Evolutionary conservation across 176 grass and related monocot genomes (phyloP).

Genomic region (Aegilops tauschii): DNA sequence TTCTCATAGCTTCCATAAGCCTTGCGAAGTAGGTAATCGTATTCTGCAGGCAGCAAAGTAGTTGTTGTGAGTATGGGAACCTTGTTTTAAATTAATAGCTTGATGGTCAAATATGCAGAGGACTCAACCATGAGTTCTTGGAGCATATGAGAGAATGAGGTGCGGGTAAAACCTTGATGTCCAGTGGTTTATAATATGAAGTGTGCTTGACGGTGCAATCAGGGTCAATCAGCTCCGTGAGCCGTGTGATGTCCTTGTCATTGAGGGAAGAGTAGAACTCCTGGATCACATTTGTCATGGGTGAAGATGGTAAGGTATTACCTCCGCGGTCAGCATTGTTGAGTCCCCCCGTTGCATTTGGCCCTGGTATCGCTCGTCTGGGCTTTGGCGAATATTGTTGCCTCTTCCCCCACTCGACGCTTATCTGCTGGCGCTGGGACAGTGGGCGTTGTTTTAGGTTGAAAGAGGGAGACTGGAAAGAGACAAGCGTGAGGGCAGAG

Average conservation of each 20-base stretch:
- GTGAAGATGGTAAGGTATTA: constrained; percentile 22
- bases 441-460: background rate
- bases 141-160: constrained; percentile 23
- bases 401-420: background rate
- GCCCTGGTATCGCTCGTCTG: background rate
- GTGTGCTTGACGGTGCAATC: constrained; percentile 56
- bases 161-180: constrained; percentile 53
- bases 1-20: constrained; percentile 67
- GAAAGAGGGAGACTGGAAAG: constrained; percentile 21
- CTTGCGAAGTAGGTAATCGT: constrained; percentile 38
- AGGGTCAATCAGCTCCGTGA: constrained; percentile 48
- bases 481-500: constrained; percentile 12
- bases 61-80: background rate
- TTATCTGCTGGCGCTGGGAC: background rate
- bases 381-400: constrained; percentile 15
- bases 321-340: constrained; percentile 4
- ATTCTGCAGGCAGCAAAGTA: constrained; percentile 34
- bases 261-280: constrained; percentile 68
- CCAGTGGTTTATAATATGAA: constrained; percentile 51
- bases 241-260: constrained; percentile 42
- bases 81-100: background rate
- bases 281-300: constrained; percentile 27
- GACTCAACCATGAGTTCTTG: background rate
- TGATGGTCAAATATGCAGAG: background rate
- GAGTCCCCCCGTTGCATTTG: background rate